phyloP scores from a whole-genome alignment of 345 rosid species.

The Mangifera indica region DNA sequence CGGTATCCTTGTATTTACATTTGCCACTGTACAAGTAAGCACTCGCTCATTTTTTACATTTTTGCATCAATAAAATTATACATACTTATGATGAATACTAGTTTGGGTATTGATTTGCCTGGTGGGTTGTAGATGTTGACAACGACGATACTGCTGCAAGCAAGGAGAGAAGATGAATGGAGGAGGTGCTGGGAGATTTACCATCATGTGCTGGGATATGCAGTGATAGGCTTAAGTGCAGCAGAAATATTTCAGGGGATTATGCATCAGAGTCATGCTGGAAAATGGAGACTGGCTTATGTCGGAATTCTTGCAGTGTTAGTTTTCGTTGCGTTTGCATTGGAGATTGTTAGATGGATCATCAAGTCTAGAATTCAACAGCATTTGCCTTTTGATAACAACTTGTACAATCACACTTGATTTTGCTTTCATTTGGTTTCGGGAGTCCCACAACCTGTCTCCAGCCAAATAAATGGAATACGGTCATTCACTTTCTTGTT shows the following conservation, averaged over 20 bases:
- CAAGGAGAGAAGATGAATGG: constrained; percentile 22
- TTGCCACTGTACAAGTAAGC: constrained; percentile 40
- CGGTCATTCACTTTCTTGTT: not conserved
- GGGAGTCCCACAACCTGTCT: not conserved
- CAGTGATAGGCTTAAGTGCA: constrained; percentile 23
- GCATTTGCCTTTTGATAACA: constrained; percentile 10
- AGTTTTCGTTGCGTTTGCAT: constrained; percentile 17
- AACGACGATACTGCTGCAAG: constrained; percentile 18
- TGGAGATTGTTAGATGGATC: constrained; percentile 36
- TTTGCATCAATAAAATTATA: no score
- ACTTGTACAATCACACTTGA: constrained; percentile 11
- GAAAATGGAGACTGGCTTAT: constrained; percentile 41
- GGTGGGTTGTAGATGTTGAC: constrained; percentile 22
- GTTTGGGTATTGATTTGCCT: no score
- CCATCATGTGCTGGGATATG: constrained; percentile 32
- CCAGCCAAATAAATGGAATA: not conserved
- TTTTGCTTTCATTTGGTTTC: not conserved
- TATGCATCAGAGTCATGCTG: constrained; percentile 22
- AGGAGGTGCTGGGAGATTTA: constrained; percentile 34
- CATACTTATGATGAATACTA: no score
- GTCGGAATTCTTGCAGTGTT: constrained; percentile 32
- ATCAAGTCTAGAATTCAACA: constrained; percentile 22
- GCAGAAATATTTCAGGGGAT: constrained; percentile 32
- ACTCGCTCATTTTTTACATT: no score
- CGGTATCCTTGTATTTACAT: constrained; percentile 35